A percentile compares a stretch with the other conserved stretches of the same genome.
Evolutionary conservation across 495 filamentous ascomycete species (phyloP).

Genomic region (Schizothecium vesticola): DNA sequence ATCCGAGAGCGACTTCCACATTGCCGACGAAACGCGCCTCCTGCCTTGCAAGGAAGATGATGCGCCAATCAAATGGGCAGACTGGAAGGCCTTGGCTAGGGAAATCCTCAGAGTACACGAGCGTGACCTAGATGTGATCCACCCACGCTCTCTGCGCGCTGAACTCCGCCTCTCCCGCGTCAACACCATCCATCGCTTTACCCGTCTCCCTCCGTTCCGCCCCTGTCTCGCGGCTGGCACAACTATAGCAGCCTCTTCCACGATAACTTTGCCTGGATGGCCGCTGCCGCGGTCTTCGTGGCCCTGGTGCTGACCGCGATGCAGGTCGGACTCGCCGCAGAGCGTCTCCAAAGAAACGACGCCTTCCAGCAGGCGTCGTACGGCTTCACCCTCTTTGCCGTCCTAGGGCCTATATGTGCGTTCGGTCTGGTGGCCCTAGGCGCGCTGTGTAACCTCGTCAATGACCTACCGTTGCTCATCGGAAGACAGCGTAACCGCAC

Average conservation of each 20-base stretch:
- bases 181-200: conserved; percentile 30
- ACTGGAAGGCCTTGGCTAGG: conserved; percentile 10
- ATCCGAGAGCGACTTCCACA: conserved; percentile 35
- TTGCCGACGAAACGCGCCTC: conserved; percentile 31
- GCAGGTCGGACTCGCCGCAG: conserved; percentile 52
- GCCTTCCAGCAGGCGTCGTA: conserved; percentile 44
- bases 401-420: conserved; percentile 31
- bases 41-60: conserved; percentile 30
- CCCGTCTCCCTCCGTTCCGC: conserved; percentile 1
- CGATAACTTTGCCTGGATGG: too few species aligned
- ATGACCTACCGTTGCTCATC: conserved; percentile 3
- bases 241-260: conserved; percentile 34
- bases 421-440: background rate
- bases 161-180: conserved; percentile 38
- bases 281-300: conserved; percentile 43
- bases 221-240: conserved; percentile 28
- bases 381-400: too few species aligned
- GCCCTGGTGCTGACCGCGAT: conserved; percentile 53
- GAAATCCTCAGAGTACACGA: conserved; percentile 13
- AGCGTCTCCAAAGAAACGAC: conserved; percentile 26
- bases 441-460: background rate
- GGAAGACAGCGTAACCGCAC: too few species aligned
- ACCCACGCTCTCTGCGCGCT: too few species aligned
- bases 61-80: conserved; percentile 19
- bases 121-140: conserved; percentile 23